phyloP scores from a whole-genome alignment of 208 protist genomes.

The Wallacemonas collosoma region DNA sequence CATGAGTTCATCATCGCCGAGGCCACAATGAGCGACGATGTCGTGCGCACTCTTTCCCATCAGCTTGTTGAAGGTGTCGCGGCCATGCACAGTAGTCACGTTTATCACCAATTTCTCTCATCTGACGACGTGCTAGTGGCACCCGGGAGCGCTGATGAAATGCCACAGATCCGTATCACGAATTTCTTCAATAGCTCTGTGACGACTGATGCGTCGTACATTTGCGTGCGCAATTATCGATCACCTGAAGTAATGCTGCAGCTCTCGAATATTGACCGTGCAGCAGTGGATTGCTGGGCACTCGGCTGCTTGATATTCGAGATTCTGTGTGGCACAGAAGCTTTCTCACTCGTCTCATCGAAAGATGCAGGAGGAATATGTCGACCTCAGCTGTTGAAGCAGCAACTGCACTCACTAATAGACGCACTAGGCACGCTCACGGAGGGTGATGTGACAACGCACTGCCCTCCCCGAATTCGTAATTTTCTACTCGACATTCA shows the following conservation, averaged over 20 bases:
- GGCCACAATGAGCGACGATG: not conserved
- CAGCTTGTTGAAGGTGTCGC: slow-evolving; percentile 29
- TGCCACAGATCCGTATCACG: slow-evolving; percentile 26
- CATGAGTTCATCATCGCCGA: slow-evolving; percentile 4
- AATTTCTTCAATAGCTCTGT: slow-evolving; percentile 28
- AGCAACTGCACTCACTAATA: slow-evolving; percentile 25
- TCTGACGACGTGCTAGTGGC: slow-evolving; percentile 27
- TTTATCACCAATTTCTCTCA: slow-evolving; percentile 32
- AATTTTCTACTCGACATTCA: slow-evolving; percentile 22
- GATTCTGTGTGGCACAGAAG: slow-evolving; percentile 22
- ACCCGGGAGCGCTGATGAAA: not conserved
- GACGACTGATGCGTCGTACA: slow-evolving; percentile 23
- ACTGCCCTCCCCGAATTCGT: slow-evolving; percentile 26
- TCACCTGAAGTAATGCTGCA: slow-evolving; percentile 35
- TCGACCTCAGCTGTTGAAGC: slow-evolving; percentile 26
- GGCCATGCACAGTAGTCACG: slow-evolving; percentile 21
- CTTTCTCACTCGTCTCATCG: slow-evolving; percentile 23
- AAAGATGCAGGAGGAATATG: slow-evolving; percentile 18
- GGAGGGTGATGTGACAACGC: slow-evolving; percentile 17
- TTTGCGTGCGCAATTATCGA: slow-evolving; percentile 36
- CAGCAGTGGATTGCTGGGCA: slow-evolving; percentile 27
- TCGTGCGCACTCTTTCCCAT: slow-evolving; percentile 24
- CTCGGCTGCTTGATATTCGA: slow-evolving; percentile 40
- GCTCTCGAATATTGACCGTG: slow-evolving; percentile 26
- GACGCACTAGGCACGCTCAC: slow-evolving; percentile 19